phyloP scores from a whole-genome alignment of 805 yeast species.

The Candida maris region DNA sequence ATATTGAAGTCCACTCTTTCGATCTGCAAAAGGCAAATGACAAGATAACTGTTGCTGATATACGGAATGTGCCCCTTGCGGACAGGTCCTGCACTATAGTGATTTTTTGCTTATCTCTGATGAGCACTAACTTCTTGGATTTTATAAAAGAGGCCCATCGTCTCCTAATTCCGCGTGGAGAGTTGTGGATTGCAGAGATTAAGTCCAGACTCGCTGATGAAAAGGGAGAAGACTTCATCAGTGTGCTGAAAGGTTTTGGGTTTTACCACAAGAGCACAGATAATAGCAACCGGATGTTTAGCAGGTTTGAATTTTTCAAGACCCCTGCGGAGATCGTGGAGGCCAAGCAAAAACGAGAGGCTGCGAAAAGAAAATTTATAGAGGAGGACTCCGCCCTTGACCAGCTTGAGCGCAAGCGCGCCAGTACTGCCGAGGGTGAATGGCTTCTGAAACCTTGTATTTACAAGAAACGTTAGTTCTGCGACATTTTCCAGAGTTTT shows the following conservation, averaged over 20 bases:
- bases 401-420: conserved; percentile 56
- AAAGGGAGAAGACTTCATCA: conserved; percentile 76
- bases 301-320: conserved; percentile 89
- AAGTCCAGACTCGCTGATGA: conserved; percentile 83
- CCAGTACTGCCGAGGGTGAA: conserved; percentile 64
- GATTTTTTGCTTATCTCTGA: conserved; percentile 88
- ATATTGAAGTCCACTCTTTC: conserved; percentile 76
- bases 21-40: conserved; percentile 88
- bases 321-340: conserved; percentile 68
- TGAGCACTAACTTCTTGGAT: conserved; percentile 96
- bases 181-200: conserved; percentile 96
- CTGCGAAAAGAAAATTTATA: conserved; percentile 61
- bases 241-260: conserved; percentile 72
- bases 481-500: too few relatives aligned
- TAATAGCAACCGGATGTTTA: conserved; percentile 86
- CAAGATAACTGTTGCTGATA: conserved; percentile 94
- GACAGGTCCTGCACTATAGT: conserved; percentile 81
- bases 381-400: conserved; percentile 60
- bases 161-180: conserved; percentile 84
- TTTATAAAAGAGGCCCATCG: conserved; percentile 88
- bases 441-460: conserved; percentile 96
- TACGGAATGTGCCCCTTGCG: conserved; percentile 79
- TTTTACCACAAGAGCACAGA: conserved; percentile 88
- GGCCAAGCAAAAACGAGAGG: conserved; percentile 58
- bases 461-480: conserved; percentile 72